Base-by-base conservation (phyloP, 2,329 filamentous ascomycete genomes). In the Claviceps spartinae region DNA sequence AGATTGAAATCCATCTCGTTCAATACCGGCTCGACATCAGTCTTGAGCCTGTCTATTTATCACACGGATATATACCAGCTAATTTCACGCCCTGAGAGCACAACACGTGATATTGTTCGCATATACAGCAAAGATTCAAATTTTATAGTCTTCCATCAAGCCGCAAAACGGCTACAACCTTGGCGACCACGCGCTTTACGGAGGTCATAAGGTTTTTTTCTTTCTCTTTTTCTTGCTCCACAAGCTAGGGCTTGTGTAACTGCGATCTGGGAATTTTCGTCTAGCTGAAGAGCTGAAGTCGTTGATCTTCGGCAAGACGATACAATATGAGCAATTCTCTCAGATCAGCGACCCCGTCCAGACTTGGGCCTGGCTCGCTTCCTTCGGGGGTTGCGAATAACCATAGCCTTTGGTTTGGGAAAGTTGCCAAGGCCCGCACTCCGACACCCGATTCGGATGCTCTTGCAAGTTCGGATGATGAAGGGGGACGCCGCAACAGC, bases 381-480 rank as follows among this genome's bases (percentile, higher is more conserved):
- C 60, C 73, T 58, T 59, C 69, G 55, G 66, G 72, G 56, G 66
- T 76, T 51, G 72, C 79, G 22, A 80, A 69, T 59, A 84, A 74
- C 60, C 81, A 85, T 54, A 80, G 81, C 41, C 72, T 83, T 41
- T 70, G 87, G 47, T 74, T 88, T 37, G 87, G 91, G 49, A 93
- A 89, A 65, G 75, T n/a, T 2, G 22, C 85, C 48, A 85, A 86
- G 61, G 77, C 83, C 52, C 81, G 90, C 60, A 85, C 86, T 51
- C 89, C 88, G 7, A 96, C 91, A 1, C 91, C 91, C 22, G 93
- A 97, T 64, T 96, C 90, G 3, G 91, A 97, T 65, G 91, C 88
- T 49, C 73, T 97, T 54, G 89, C 86, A 50, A 97, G 91, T 58
- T 96, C 90, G 13, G 93, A 97, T 66, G 93, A 97, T 66, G 93